These are phyloP conservation scores for Talaromyces sp. DNA, from an alignment of 2,329 filamentous ascomycete genomes.

Conservation along the genomic window DNA sequence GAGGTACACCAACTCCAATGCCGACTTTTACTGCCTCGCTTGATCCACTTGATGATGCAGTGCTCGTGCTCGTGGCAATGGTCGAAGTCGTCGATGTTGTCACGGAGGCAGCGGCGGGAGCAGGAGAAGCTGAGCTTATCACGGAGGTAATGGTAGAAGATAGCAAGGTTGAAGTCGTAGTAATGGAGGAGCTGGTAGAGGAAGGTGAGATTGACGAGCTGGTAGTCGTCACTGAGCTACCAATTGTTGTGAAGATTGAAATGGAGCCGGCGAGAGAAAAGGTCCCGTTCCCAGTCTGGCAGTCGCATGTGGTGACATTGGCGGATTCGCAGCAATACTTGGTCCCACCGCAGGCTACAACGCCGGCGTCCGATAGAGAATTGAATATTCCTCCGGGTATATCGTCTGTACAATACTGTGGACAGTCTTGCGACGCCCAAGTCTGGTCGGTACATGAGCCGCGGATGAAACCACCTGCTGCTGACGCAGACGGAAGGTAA, in stretches of 20 bases:
- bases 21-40: neutral
- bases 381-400: neutral
- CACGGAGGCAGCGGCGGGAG: neutral
- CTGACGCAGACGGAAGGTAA: slow-evolving; percentile 2
- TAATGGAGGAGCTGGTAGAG: neutral
- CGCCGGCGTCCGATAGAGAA: neutral
- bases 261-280: neutral
- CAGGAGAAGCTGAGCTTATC: neutral
- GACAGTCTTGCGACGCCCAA: slow-evolving; percentile 1
- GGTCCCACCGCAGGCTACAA: neutral
- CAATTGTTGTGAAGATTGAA: neutral
- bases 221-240: neutral
- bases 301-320: slow-evolving; percentile 4
- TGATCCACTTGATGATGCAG: neutral
- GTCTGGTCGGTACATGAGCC: neutral
- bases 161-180: neutral
- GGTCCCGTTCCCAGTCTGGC: neutral
- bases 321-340: neutral
- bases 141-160: neutral
- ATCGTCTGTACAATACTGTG: slow-evolving; percentile 2
- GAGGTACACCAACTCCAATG: neutral
- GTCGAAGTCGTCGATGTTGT: neutral
- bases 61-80: neutral
- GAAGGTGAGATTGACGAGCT: neutral
- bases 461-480: neutral